phyloP scores from a whole-genome alignment of 2,329 filamentous ascomycete species.

The Aspergillus sp. region DNA sequence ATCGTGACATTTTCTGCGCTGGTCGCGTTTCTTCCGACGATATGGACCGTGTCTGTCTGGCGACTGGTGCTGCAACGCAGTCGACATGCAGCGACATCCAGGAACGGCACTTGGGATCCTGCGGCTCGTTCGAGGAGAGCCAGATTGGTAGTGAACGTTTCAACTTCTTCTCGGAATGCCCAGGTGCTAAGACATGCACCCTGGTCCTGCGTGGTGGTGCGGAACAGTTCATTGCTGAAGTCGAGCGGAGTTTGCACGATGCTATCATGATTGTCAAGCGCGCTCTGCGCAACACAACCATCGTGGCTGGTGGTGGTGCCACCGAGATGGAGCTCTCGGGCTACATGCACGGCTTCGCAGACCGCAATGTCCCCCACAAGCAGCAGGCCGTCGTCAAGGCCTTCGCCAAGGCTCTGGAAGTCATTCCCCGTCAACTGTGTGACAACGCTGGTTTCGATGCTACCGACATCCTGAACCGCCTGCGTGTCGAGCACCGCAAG shows the following conservation, averaged over 20 bases:
- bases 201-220: constrained; percentile 90
- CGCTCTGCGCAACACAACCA: constrained; percentile 86
- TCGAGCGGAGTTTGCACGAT: constrained; percentile 94
- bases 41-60: constrained; percentile 92
- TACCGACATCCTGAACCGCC: constrained; percentile 92
- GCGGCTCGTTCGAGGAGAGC: constrained; percentile 84
- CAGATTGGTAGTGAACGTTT: constrained; percentile 96
- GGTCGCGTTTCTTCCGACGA: constrained; percentile 87
- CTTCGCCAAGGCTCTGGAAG: constrained; percentile 93
- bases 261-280: constrained; percentile 99
- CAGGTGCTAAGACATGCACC: constrained; percentile 93
- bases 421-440: constrained; percentile 93
- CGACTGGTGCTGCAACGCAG: constrained; percentile 84
- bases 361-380: constrained; percentile 88
- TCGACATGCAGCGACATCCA: constrained; percentile 96
- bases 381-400: constrained; percentile 97
- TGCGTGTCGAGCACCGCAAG: constrained; percentile 93
- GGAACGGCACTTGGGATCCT: constrained; percentile 80
- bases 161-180: constrained; percentile 97
- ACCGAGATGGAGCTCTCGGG: constrained; percentile 95
- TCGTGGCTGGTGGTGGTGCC: constrained; percentile 91
- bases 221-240: constrained; percentile 98
- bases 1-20: constrained; percentile 96
- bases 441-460: constrained; percentile 98
- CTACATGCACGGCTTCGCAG: constrained; percentile 86